These are phyloP conservation scores for Capronia epimyces DNA, from an alignment of 2,329 filamentous ascomycete genomes.

Conservation along the genomic window DNA sequence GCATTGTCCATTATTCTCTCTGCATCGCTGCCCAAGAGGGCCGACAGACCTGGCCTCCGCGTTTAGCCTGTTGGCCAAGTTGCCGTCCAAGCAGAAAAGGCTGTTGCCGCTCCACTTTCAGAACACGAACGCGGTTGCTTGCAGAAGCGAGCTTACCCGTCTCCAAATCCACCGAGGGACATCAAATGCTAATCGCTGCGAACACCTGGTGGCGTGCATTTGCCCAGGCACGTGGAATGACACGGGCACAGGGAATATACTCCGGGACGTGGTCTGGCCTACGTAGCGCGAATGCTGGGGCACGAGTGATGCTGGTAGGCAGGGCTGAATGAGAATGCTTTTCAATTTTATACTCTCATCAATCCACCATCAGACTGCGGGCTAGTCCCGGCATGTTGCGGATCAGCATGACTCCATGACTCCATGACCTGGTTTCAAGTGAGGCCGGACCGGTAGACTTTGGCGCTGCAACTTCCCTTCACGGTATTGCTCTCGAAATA, in stretches of 20 bases:
- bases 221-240: not conserved
- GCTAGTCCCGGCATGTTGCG: not conserved
- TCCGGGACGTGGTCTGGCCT: not conserved
- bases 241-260: not conserved
- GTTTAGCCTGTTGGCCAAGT: not conserved
- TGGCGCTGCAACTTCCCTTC: constrained; percentile 15
- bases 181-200: not conserved
- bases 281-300: not conserved
- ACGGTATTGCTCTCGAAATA: constrained; percentile 9
- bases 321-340: not conserved
- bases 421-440: not conserved
- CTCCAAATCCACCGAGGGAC: not conserved
- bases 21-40: constrained; percentile 19
- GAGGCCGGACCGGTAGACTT: not conserved
- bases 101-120: not conserved
- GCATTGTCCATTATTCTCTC: not conserved
- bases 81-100: not conserved
- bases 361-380: no score
- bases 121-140: not conserved
- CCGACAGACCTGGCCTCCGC: not conserved
- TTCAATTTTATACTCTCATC: not conserved
- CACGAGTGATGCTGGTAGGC: not conserved
- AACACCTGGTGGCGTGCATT: not conserved
- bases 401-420: not conserved
- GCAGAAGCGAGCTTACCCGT: not conserved